Percentiles rank a stretch among this genome's conserved stretches.
Conservation (phyloP, 2,329 filamentous ascomycete genomes). For the Penicillium sclerotiorum region DNA sequence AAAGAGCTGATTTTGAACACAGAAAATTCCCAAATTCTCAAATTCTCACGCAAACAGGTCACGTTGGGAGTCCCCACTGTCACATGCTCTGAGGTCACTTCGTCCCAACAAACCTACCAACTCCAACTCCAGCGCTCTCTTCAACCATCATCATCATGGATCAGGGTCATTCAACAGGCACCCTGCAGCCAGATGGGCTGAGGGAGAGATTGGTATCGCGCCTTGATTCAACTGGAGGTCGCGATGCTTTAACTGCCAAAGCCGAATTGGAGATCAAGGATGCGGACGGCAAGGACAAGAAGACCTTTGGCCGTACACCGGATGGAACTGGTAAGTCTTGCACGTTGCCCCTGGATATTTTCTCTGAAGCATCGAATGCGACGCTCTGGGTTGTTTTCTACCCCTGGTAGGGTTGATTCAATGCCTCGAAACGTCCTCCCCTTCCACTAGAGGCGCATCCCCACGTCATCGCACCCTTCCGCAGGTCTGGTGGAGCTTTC, state of each 20-base stretch:
- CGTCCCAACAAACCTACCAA: slow-evolving; percentile 24
- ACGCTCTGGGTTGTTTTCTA: too few species aligned
- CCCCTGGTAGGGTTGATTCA: too few species aligned
- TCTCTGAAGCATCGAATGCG: too few species aligned
- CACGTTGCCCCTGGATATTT: too few species aligned
- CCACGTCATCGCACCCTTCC: background rate
- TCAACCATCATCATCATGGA: slow-evolving; percentile 38
- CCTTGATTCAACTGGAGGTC: slow-evolving; percentile 49
- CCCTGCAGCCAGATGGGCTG: slow-evolving; percentile 45
- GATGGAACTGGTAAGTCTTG: slow-evolving; percentile 75
- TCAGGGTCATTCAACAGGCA: slow-evolving; percentile 41
- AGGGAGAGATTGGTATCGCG: slow-evolving; percentile 50
- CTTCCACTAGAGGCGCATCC: too few species aligned
- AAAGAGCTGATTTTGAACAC: too few species aligned
- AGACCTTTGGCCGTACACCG: slow-evolving; percentile 88
- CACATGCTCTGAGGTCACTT: slow-evolving; percentile 24
- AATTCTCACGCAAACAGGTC: too few species aligned
- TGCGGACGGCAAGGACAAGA: slow-evolving; percentile 61
- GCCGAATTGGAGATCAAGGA: slow-evolving; percentile 47
- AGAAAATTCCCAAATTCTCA: too few species aligned
- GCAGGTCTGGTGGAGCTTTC: slow-evolving; percentile 9
- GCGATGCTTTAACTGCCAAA: slow-evolving; percentile 43
- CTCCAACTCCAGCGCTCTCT: too few species aligned
- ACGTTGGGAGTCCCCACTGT: slow-evolving; percentile 15
- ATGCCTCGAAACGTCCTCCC: too few species aligned